A percentile compares a stretch with the other conserved stretches of the same genome.
phyloP scores from a whole-genome alignment of 129 eudicot species.

The Lonicera japonica region DNA sequence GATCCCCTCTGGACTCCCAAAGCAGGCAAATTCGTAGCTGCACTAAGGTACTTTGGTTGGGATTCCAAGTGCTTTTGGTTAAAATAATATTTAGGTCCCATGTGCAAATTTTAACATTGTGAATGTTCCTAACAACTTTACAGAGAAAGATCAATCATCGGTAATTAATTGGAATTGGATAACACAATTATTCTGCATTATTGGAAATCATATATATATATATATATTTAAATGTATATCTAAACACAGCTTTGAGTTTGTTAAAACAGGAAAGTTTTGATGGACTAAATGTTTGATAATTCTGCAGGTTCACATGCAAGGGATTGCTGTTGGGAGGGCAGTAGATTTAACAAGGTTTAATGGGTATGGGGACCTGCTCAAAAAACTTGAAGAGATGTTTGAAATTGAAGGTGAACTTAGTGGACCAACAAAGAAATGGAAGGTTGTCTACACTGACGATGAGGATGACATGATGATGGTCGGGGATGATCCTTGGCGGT shows the following conservation, averaged over 20 bases:
- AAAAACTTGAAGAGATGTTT: slow-evolving; percentile 81
- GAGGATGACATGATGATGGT: slow-evolving; percentile 99
- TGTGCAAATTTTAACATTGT: too few relatives aligned
- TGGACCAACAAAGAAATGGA: slow-evolving; percentile 70
- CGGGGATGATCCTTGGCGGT: slow-evolving; percentile 99
- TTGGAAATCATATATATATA: too few relatives aligned
- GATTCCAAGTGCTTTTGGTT: neutral
- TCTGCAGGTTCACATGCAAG: slow-evolving; percentile 91
- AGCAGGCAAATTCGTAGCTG: slow-evolving; percentile 77
- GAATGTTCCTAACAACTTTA: too few relatives aligned
- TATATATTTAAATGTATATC: too few relatives aligned
- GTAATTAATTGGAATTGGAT: too few relatives aligned
- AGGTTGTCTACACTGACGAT: slow-evolving; percentile 84
- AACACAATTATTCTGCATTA: too few relatives aligned
- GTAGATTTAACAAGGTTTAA: slow-evolving; percentile 68
- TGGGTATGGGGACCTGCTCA: slow-evolving; percentile 66
- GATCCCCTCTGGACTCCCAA: slow-evolving; percentile 53
- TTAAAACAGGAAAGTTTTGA: neutral
- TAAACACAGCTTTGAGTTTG: too few relatives aligned
- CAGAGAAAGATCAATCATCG: too few relatives aligned
- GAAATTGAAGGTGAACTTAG: slow-evolving; percentile 77
- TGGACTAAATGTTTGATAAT: slow-evolving; percentile 3
- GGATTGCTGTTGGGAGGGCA: slow-evolving; percentile 95
- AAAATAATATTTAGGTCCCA: too few relatives aligned
- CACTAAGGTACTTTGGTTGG: slow-evolving; percentile 56